Percentiles rank a stretch among this genome's conserved stretches.
Evolutionary conservation across 768 basidiomycete species (phyloP).

Genomic region (Suillus fuscotomentosus): DNA sequence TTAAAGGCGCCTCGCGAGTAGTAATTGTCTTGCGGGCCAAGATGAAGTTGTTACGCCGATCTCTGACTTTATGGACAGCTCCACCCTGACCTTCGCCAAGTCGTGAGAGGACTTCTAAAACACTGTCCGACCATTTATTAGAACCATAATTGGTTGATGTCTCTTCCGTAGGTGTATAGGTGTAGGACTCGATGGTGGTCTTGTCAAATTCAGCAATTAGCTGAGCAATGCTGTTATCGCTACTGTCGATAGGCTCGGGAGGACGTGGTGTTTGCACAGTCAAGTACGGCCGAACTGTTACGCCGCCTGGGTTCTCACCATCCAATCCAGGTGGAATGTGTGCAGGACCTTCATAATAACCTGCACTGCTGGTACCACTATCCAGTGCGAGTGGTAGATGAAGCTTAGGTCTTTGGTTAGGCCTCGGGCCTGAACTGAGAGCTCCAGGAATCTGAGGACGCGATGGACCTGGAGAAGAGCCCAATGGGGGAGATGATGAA

Average conservation of each 20-base stretch:
- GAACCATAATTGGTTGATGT: conserved; percentile 20
- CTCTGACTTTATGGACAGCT: conserved; percentile 91
- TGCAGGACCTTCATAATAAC: conserved; percentile 31
- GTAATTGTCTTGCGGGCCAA: conserved; percentile 97
- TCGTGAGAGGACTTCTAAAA: conserved; percentile 72
- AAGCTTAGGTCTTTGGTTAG: conserved; percentile 35
- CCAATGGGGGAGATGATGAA: conserved; percentile 22
- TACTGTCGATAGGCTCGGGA: conserved; percentile 22
- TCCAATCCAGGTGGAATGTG: conserved; percentile 33
- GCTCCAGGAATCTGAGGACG: conserved; percentile 32
- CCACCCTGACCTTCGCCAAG: conserved; percentile 97
- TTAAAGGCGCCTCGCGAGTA: conserved; percentile 84
- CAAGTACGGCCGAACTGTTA: conserved; percentile 40
- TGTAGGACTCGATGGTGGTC: conserved; percentile 30
- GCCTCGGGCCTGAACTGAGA: conserved; percentile 26
- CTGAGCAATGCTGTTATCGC: conserved; percentile 36
- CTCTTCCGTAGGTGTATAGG: conserved; percentile 36
- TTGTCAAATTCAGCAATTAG: conserved; percentile 31
- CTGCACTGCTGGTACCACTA: conserved; percentile 20
- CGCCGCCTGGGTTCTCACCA: conserved; percentile 36
- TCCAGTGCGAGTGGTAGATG: conserved; percentile 31
- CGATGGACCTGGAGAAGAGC: conserved; percentile 31
- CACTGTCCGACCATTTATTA: conserved; percentile 60
- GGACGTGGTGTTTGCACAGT: conserved; percentile 35
- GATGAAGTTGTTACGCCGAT: conserved; percentile 72